Percentiles rank a stretch among this genome's conserved stretches.
These are phyloP conservation scores for Colletotrichum orbiculare DNA, from an alignment of 2,329 filamentous ascomycete genomes.

Conservation along the genomic window DNA sequence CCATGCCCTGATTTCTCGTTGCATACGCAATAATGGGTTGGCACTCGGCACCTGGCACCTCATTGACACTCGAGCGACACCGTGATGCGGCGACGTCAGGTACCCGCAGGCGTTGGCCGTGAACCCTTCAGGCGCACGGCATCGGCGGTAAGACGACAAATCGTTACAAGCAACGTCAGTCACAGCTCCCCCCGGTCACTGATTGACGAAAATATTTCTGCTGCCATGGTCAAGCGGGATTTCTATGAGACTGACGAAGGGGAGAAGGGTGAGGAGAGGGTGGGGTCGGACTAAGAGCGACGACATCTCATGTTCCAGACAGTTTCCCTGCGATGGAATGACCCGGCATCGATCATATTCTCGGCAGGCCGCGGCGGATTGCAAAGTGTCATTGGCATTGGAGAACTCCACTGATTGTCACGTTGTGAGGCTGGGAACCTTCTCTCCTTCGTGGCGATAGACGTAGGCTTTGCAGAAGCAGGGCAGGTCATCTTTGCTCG, in stretches of 20 bases:
- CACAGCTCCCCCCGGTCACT: neutral
- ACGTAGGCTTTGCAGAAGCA: too few relatives aligned
- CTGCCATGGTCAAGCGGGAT: neutral
- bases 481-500: constrained; percentile 4
- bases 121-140: neutral
- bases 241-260: constrained; percentile 1
- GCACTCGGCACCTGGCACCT: constrained; percentile 6
- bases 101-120: neutral
- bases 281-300: constrained; percentile 11
- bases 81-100: constrained; percentile 2
- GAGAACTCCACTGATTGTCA: constrained; percentile 29
- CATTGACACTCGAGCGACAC: constrained; percentile 8
- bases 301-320: constrained; percentile 25
- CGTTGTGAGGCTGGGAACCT: constrained; percentile 24
- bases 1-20: constrained; percentile 3
- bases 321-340: constrained; percentile 29
- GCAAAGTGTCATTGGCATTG: constrained; percentile 21
- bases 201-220: neutral
- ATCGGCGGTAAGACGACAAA: neutral
- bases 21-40: neutral
- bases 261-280: constrained; percentile 10
- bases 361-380: constrained; percentile 26
- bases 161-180: constrained; percentile 3
- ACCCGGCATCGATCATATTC: constrained; percentile 18
- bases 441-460: neutral